Percentiles rank a stretch among this genome's conserved stretches.
Evolutionary conservation across 2,329 filamentous ascomycete species (phyloP).

Genomic region (Tympanopsis confertula): DNA sequence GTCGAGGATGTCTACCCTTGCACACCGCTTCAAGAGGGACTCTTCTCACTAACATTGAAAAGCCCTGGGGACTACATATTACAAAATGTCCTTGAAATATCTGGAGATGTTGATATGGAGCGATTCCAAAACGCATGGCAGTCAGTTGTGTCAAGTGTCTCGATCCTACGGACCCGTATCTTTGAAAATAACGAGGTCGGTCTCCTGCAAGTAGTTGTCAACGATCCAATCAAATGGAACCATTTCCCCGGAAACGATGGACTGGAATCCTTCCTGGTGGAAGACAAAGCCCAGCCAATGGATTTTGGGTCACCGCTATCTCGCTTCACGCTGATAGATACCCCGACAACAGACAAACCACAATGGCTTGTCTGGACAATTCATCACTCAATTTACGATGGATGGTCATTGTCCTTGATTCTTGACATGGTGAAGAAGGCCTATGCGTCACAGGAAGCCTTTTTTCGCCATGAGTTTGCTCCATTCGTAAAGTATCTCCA

Average conservation of each 20-base stretch:
- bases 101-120: background rate
- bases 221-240: too few species aligned
- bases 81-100: too few species aligned
- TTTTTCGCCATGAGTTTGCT: constrained; percentile 24
- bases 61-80: background rate
- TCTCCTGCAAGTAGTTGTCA: constrained; percentile 33
- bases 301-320: too few species aligned
- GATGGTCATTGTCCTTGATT: background rate
- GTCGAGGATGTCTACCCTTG: background rate
- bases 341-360: constrained; percentile 3
- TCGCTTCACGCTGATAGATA: too few species aligned
- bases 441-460: constrained; percentile 5
- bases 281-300: too few species aligned
- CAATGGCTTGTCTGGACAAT: constrained; percentile 14
- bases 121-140: background rate
- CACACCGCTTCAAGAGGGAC: background rate
- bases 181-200: constrained; percentile 29
- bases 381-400: background rate
- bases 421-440: constrained; percentile 12
- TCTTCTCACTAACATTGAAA: background rate
- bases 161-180: constrained; percentile 36
- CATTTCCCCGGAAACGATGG: too few species aligned
- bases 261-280: too few species aligned
- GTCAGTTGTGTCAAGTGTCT: constrained; percentile 3
- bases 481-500: background rate